Percentiles rank a stretch among this genome's conserved stretches.
Conservation (phyloP, 2,329 filamentous ascomycete species). For the Cladobotryum mycophilum region DNA sequence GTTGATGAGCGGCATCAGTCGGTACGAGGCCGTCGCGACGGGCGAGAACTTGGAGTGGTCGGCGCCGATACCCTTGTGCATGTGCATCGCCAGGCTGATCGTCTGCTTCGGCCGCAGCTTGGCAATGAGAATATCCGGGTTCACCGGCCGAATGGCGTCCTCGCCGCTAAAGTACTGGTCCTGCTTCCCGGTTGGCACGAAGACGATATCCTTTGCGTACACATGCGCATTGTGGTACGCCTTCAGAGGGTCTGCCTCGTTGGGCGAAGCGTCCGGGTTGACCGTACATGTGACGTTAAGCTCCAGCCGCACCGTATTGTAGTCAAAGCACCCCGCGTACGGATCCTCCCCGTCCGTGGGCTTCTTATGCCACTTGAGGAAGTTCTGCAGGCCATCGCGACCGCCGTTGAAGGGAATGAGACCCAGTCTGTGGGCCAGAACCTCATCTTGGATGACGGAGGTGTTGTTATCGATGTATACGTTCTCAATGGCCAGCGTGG, state of each 20-base stretch:
- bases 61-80: constrained; percentile 86
- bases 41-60: constrained; percentile 98
- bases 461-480: constrained; percentile 96
- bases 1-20: constrained; percentile 79
- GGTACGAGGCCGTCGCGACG: constrained; percentile 89
- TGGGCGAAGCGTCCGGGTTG: constrained; percentile 63
- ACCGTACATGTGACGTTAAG: constrained; percentile 75
- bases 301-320: constrained; percentile 77
- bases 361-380: constrained; percentile 76
- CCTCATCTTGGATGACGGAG: constrained; percentile 95
- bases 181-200: constrained; percentile 70
- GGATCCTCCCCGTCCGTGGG: constrained; percentile 56
- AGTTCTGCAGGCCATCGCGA: constrained; percentile 66
- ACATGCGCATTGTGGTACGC: constrained; percentile 82
- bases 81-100: constrained; percentile 83
- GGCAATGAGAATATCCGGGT: constrained; percentile 89
- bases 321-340: constrained; percentile 60
- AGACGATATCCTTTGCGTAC: constrained; percentile 72
- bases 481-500: constrained; percentile 87
- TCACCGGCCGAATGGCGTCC: constrained; percentile 65
- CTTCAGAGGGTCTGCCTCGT: constrained; percentile 74
- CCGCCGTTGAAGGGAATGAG: constrained; percentile 83
- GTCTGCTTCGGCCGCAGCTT: constrained; percentile 89
- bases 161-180: constrained; percentile 60
- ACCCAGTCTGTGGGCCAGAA: constrained; percentile 82